Conservation (phyloP, 2,329 filamentous ascomycete species). For the Epichloe gansuensis region DNA sequence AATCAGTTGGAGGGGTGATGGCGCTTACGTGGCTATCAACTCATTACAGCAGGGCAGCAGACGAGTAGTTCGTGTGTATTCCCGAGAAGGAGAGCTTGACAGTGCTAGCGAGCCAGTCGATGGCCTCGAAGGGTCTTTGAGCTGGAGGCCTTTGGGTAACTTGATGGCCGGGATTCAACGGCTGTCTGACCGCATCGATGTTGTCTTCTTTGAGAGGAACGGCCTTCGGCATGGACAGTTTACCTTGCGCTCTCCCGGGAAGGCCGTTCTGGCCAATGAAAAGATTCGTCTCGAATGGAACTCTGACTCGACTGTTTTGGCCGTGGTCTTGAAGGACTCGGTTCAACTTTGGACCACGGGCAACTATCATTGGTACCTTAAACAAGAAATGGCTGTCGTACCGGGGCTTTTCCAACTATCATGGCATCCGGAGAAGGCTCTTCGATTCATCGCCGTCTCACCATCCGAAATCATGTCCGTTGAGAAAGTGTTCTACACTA, state of each 20-base stretch:
- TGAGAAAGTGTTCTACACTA: conserved; percentile 55
- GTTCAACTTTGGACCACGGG: conserved; percentile 95
- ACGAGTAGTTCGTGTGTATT: conserved; percentile 79
- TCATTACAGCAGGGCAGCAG: conserved; percentile 55
- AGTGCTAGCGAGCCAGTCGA: conserved; percentile 93
- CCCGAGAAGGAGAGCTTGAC: conserved; percentile 77
- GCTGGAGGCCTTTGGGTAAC: conserved; percentile 86
- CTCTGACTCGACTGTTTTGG: conserved; percentile 77
- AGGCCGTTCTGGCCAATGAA: conserved; percentile 39
- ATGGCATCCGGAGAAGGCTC: conserved; percentile 81
- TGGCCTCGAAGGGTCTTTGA: conserved; percentile 72
- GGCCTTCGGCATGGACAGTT: conserved; percentile 96
- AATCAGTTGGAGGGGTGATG: conserved; percentile 91
- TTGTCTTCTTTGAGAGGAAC: conserved; percentile 94
- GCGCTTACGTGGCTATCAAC: conserved; percentile 79
- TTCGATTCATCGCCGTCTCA: conserved; percentile 49
- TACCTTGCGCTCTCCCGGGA: conserved; percentile 54
- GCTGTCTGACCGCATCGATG: conserved; percentile 53
- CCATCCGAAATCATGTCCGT: conserved; percentile 39
- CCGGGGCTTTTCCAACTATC: conserved; percentile 24
- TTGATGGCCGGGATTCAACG: conserved; percentile 78
- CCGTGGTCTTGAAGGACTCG: conserved; percentile 59
- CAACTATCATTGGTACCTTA: conserved; percentile 97
- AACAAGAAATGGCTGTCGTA: conserved; percentile 60
- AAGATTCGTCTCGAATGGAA: conserved; percentile 73